Base-by-base conservation (phyloP, 148 eudicot genomes). In the Euryodendron excelsum region DNA sequence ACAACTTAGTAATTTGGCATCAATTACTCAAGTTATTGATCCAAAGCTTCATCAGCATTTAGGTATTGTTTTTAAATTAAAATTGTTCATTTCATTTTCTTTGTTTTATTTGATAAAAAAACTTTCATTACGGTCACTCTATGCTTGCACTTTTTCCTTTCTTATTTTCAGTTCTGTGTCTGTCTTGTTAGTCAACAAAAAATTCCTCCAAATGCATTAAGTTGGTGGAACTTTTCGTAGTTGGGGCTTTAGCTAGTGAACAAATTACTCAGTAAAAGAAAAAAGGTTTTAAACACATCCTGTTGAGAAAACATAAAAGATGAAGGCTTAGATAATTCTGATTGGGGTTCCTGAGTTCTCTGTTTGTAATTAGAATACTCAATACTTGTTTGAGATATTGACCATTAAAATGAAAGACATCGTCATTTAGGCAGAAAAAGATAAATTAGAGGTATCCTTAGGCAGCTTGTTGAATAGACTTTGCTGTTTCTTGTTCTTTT, bases 21-120 rank as follows among this genome's bases (percentile, higher is more conserved):
- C 93, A 59, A 80, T 94, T 73, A 92, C 92, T 74, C 94, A 94
- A 89, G 87, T 89, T 74, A 83, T 90, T 83, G 98, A 94, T 83
- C 98, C 98, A 53, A 94, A 94, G 83, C 98, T 94, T 84, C 98
- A 94, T 86, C 91, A 88, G 63, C 98, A 92, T 85, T 84, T 94
- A 75, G 98, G 98, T 93, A 89, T 48, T 36, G 11, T 69, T 70
- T 81, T 48, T 84, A 36, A 34, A 27, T 30, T 33, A 23, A 52
- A 61, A 17, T 21, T 75, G 21, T 50, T 67, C 3, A 20, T 34
- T 36, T 48, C 20, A n/a, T 41, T 17, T 23, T 10, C 30, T 45
- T 3, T 53, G n/a, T 15, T 77, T 39, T 53, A 52, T 44, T 39
- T 56, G 36, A 48, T 50, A n/a, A 47, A 30, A 47, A 0, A 50